Evolutionary conservation across 345 rosid genomes (phyloP), one percentile per base, ranked within the genome.

Genomic region (Salix dunnii): DNA sequence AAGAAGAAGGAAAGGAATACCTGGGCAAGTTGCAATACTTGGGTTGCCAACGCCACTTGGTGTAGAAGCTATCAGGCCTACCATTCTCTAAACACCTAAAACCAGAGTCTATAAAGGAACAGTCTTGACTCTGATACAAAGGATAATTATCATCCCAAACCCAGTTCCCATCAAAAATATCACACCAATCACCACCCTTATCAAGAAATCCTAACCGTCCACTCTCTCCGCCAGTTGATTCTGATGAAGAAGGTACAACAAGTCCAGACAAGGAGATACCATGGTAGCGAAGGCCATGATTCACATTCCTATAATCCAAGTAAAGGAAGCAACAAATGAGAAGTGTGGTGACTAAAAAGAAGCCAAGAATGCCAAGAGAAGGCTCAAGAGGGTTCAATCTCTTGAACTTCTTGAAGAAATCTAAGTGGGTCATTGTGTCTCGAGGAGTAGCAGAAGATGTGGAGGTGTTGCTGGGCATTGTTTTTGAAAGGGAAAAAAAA

Each of bases 31-130:
- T 80, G 75, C 96, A 91, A 23, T 67, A 81, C 28, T 78, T 82
- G 63, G 96, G 93, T 67, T 88, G 96, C 96, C 96, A 91, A 28
- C 96, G 89, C 96, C 93, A 91, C 82, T 91, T 89, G 73, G 91
- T 88, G 86, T 72, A 89, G 82, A 79, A 91, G 82, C 74, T 77
- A 80, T 91, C 95, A 46, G 90, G 92, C 81, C 95, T 82, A 5
- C 95, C 91, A 83, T 87, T 91, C 81, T 91, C 93, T 21, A 80
- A 74, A 70, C 95, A 91, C 74, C 92, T 86, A 77, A 91, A 91
- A 58, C 91, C 92, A 49, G 5, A 28, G 80, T 91, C 95, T 0
- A 85, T 31, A 74, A 84, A 87, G 33, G 77, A 80, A 55, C 95
- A 91, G 77, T 88, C 85, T 68, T 77, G 81, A 76, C 91, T 91